Evolutionary conservation across 257 asterid species (phyloP), one percentile per base, ranked within the genome.

Genomic region (Solanum megistacrolobum): DNA sequence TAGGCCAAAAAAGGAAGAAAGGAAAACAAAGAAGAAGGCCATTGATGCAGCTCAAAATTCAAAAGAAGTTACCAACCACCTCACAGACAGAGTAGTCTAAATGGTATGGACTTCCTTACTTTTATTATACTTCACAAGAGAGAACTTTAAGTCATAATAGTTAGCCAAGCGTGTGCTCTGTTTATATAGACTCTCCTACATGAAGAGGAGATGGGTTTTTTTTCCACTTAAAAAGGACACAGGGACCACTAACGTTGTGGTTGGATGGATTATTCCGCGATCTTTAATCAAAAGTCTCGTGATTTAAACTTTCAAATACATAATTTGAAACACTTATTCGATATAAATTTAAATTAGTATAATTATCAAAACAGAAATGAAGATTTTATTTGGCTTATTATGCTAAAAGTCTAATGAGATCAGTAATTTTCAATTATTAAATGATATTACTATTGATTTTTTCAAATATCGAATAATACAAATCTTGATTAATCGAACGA

Each of bases 111-210:
- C 88, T 91, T 92, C 92, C 91, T 93, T 89, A 20, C 89, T 84
- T 89, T 89, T 90, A 88, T 89, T 62, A 52, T 52, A 23, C 71
- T 62, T 71, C 78, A 71, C 83, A 35, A 34, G 82, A 34, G 90
- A 92, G 93, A 89, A 31, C 73, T 85, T 92, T 88, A 38, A 86
- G 74, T 86, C 88, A 73, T 73, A 76, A 34, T 31, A 12, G 69
- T 43, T 72, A 10, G 85, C 69, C 92, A 92, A 90, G 93, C 91
- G 96, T 95, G 98, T 92, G 96, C 93, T 94, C 90, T 94, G 95
- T 89, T 92, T 95, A 92, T 95, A 97, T 95, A 93, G 94, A 84
- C 88, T 68, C 48, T 52, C 68, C 1, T 85, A 65, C 48, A 73
- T 31, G 38, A 58, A 38, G 88, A 84, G 87, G 87, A 82, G 85